Conservation (phyloP, 169 alveolate species). For the Cryptosporidium tyzzeri region DNA sequence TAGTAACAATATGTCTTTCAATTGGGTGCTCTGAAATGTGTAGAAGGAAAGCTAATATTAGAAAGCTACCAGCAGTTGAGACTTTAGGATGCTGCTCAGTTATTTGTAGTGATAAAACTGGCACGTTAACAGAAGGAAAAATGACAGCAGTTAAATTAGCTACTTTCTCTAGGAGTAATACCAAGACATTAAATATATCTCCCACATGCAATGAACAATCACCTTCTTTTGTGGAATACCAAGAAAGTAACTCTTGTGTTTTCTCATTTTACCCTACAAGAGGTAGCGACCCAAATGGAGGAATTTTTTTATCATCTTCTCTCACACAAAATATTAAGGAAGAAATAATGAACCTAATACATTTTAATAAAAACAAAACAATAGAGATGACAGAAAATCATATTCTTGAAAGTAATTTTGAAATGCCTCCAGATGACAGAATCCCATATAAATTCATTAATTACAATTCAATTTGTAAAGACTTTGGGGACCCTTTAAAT, state of each 20-base stretch:
- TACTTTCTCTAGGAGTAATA: constrained; percentile 84
- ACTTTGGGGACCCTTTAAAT: constrained; percentile 63
- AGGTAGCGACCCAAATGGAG: constrained; percentile 91
- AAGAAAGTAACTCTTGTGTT: constrained; percentile 76
- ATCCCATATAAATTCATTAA: constrained; percentile 25
- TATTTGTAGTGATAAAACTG: constrained; percentile 98
- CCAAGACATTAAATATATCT: constrained; percentile 76
- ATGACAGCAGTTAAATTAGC: constrained; percentile 91
- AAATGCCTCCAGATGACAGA: background rate
- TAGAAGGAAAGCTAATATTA: constrained; percentile 91
- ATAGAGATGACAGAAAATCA: constrained; percentile 29
- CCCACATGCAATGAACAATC: constrained; percentile 80
- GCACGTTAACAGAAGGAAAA: constrained; percentile 96
- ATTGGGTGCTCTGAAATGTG: constrained; percentile 95
- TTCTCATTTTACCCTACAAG: constrained; percentile 88
- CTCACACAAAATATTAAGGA: constrained; percentile 77
- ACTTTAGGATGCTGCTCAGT: constrained; percentile 97
- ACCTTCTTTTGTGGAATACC: constrained; percentile 21
- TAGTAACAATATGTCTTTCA: constrained; percentile 95
- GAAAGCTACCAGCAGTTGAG: constrained; percentile 96
- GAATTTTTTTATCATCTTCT: constrained; percentile 83
- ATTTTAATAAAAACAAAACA: constrained; percentile 34
- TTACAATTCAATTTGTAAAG: constrained; percentile 61
- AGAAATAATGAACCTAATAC: constrained; percentile 38
- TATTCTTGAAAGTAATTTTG: background rate